Percentiles rank a stretch among this genome's conserved stretches.
phyloP scores from a whole-genome alignment of 2,329 filamentous ascomycete species.

The Verticillium zaregamsianum region DNA sequence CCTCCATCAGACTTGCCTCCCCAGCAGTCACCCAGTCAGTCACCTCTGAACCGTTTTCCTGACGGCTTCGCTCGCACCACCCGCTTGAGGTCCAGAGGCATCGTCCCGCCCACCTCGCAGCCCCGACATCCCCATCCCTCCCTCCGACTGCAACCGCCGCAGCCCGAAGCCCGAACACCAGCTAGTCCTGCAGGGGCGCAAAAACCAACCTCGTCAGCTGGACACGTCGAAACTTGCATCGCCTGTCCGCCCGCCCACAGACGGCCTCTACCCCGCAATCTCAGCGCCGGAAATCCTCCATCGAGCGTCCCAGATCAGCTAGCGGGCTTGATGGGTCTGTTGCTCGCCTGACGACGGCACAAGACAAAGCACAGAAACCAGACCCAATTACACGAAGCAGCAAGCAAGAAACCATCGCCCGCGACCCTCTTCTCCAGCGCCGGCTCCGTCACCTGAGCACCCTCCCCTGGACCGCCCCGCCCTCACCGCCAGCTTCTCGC shows the following conservation, averaged over 20 bases:
- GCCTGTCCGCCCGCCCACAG: neutral
- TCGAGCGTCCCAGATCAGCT: neutral
- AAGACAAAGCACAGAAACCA: neutral
- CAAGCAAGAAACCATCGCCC: neutral
- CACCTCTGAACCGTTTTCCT: neutral
- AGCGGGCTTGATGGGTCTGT: neutral
- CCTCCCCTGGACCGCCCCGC: neutral
- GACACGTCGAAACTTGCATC: neutral
- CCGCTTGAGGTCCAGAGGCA: neutral
- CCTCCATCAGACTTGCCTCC: neutral
- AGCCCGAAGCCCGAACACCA: neutral
- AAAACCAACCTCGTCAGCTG: neutral
- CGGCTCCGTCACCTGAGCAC: neutral
- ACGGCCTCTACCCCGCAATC: neutral
- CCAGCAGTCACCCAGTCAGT: neutral
- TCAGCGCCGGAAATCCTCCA: neutral
- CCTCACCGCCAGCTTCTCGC: neutral
- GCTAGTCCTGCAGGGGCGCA: neutral
- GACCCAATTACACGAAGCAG: neutral
- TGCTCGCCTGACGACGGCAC: neutral
- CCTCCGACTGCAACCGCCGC: neutral
- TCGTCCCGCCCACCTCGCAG: neutral
- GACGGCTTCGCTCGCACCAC: neutral
- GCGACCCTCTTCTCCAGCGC: neutral
- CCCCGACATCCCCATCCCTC: neutral